Evolutionary conservation across 306 rosid species (phyloP), one percentile per base, ranked within the genome.

Genomic region (Begonia masoniana): DNA sequence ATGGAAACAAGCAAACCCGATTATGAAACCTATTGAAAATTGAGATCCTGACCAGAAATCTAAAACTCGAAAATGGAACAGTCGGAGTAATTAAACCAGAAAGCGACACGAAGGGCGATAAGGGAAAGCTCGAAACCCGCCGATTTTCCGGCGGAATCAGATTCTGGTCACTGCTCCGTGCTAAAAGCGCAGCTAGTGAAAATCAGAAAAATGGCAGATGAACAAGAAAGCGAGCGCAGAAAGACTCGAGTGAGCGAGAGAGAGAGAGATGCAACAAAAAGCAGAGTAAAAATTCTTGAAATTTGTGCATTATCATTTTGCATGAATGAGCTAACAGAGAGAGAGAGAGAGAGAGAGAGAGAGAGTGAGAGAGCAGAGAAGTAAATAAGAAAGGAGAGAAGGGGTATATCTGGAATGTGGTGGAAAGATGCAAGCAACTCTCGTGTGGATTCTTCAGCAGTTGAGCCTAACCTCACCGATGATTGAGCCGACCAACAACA

Each of bases 271-370:
- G 50, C 57, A 60, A 41, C 49, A 23, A 51, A 50, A 60, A 49
- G 47, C 19, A 54, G 46, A 9, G 13, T 47, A 59, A 56, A 54
- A 62, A 0, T 50, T 56, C 64, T 84, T 43, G 82, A 52, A 59
- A 15, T 66, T 65, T 50, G 84, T 52, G 72, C 70, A 51, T 41
- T 70, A 51, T 41, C 67, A 65, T 65, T 68, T 61, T 75, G 77
- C 69, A 64, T 43, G 48, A 54, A 48, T 48, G 49, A 39, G 60
- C 17, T 26, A 0, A 26, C 2, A 26, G 35, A 52, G 52, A 35
- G 55, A 60, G 15, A 47, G 49, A 50, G 50, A 56, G 59, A 13
- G 12, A 52, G 31, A 39, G 55, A 43, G 9, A 60, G 15, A 47
- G 49, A 50, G 50, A 56, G 59, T 10, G 12, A 52, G 31, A 39